phyloP scores from a whole-genome alignment of 495 filamentous ascomycete species.

The Oidiodendron maius region DNA sequence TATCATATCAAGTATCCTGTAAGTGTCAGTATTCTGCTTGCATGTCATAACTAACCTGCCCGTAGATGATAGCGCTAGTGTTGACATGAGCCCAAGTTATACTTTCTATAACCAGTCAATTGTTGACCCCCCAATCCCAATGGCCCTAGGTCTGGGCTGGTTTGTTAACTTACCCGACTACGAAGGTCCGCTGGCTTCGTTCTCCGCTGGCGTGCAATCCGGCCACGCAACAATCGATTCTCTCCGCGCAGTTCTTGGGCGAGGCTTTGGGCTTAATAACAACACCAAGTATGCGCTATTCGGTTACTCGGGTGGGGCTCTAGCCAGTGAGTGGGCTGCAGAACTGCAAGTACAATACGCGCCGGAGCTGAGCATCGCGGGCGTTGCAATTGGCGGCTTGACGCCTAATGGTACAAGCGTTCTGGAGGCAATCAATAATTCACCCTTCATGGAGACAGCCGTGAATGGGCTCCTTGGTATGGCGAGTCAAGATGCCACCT shows the following conservation, averaged over 20 bases:
- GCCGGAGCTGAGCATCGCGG: slow-evolving; percentile 43
- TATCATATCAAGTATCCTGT: slow-evolving; percentile 40
- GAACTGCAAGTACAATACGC: too few species aligned
- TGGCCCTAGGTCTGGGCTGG: slow-evolving; percentile 36
- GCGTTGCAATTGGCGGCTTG: slow-evolving; percentile 44
- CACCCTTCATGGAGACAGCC: background rate
- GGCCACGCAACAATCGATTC: slow-evolving; percentile 43
- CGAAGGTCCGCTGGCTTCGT: slow-evolving; percentile 36
- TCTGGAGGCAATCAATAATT: background rate
- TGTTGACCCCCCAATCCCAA: slow-evolving; percentile 21
- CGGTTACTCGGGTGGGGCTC: slow-evolving; percentile 53
- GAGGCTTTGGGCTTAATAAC: slow-evolving; percentile 8
- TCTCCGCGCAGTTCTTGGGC: slow-evolving; percentile 34
- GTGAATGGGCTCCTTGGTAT: background rate
- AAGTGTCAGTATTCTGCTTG: too few species aligned
- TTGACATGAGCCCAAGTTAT: slow-evolving; percentile 11
- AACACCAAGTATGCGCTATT: slow-evolving; percentile 32
- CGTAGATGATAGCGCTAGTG: slow-evolving; percentile 28
- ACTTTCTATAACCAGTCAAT: too few species aligned
- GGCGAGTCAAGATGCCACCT: slow-evolving; percentile 3
- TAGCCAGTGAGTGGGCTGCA: slow-evolving; percentile 50
- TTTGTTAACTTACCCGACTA: slow-evolving; percentile 43
- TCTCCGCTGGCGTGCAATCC: slow-evolving; percentile 33
- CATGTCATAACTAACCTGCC: too few species aligned
- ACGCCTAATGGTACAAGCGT: slow-evolving; percentile 24